A percentile compares a stretch with the other conserved stretches of the same genome.
phyloP scores from a whole-genome alignment of 2,329 filamentous ascomycete genomes.

The Lecanicillium sp. region DNA sequence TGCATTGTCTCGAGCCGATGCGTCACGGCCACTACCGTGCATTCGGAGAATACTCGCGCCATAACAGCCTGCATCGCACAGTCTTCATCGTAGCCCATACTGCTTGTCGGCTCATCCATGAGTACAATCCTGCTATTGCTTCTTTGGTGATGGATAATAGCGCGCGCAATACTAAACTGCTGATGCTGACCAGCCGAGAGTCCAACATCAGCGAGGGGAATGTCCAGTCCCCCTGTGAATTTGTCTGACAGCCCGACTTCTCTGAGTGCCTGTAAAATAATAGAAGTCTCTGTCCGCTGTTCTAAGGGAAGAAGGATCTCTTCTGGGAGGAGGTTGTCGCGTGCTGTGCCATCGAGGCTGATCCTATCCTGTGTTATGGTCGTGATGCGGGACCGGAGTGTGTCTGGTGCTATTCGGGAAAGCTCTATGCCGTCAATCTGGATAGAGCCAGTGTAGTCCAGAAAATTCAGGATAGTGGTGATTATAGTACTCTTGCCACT shows the following conservation, averaged over 20 bases:
- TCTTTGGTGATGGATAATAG: no score
- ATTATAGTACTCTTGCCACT: conserved; percentile 16
- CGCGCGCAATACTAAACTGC: conserved; percentile 6
- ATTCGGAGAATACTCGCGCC: conserved; percentile 7
- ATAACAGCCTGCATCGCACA: conserved; percentile 7
- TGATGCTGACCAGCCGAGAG: conserved; percentile 10
- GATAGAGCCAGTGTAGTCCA: conserved; percentile 9
- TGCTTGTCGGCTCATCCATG: conserved; percentile 9
- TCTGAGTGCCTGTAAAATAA: no score
- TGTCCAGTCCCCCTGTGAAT: no score
- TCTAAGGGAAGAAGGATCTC: no score
- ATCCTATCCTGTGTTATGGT: conserved; percentile 12
- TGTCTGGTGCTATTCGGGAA: conserved; percentile 9
- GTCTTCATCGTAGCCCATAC: conserved; percentile 10
- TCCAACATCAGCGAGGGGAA: no score
- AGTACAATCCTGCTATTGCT: no score
- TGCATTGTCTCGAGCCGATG: conserved; percentile 9
- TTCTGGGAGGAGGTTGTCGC: conserved; percentile 1
- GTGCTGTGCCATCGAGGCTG: conserved; percentile 9
- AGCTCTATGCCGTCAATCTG: conserved; percentile 10
- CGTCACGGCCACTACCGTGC: conserved; percentile 8
- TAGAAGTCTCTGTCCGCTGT: no score
- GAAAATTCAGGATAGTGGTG: conserved; percentile 9
- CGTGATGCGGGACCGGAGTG: conserved; percentile 12
- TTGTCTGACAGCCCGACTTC: no score